These are phyloP conservation scores for Russula emetica DNA, from an alignment of 768 basidiomycete genomes.

Conservation along the genomic window DNA sequence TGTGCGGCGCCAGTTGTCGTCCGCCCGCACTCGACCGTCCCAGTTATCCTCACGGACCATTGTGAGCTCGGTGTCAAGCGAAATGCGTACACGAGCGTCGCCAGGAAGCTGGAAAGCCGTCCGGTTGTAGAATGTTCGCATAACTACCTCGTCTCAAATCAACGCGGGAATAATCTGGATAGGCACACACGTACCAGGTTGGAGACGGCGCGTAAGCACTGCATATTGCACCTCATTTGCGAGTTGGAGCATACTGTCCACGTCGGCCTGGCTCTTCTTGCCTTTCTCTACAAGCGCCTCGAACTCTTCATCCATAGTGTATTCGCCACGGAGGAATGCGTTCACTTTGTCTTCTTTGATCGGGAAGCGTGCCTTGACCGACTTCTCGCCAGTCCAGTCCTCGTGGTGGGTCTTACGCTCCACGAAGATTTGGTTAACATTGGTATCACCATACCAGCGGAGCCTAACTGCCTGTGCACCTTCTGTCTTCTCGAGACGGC, in stretches of 20 bases:
- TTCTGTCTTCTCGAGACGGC: constrained; percentile 96
- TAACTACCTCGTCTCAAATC: constrained; percentile 47
- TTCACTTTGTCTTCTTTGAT: constrained; percentile 94
- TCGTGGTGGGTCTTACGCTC: constrained; percentile 92
- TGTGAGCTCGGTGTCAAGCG: constrained; percentile 93
- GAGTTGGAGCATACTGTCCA: constrained; percentile 91
- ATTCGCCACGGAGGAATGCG: constrained; percentile 82
- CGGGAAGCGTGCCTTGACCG: constrained; percentile 93
- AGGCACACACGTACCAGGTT: constrained; percentile 58
- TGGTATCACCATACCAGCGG: constrained; percentile 93
- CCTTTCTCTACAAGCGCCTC: constrained; percentile 80
- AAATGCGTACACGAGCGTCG: constrained; percentile 97
- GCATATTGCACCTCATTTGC: constrained; percentile 97
- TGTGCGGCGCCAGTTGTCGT: constrained; percentile 88
- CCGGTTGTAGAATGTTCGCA: constrained; percentile 97
- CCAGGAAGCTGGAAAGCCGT: constrained; percentile 99
- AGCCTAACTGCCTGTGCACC: constrained; percentile 96
- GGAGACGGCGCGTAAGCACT: constrained; percentile 71
- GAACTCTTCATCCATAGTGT: constrained; percentile 92
- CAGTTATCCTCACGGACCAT: constrained; percentile 96
- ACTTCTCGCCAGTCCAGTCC: constrained; percentile 99
- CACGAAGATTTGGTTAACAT: constrained; percentile 77
- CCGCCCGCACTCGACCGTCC: constrained; percentile 74
- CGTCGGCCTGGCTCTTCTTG: constrained; percentile 89
- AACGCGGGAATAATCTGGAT: neutral